Evolutionary conservation across 257 asterid species (phyloP).

Genomic region (Vinca minor): DNA sequence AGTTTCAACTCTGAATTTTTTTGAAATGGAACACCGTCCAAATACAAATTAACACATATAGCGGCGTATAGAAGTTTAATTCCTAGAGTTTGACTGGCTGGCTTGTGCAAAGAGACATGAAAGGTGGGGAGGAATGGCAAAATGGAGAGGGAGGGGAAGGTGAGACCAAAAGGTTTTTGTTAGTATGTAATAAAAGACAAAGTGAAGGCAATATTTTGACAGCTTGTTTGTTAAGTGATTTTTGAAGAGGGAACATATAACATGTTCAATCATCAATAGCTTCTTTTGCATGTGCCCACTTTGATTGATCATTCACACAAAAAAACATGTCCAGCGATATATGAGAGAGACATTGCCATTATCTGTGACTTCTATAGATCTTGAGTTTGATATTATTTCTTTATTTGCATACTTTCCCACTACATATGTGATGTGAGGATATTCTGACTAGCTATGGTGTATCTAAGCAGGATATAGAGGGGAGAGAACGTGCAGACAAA

Average conservation of each 20-base stretch:
- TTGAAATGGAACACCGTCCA: too few relatives aligned
- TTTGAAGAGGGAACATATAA: constrained; percentile 54
- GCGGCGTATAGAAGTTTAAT: too few relatives aligned
- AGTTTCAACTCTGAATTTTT: too few relatives aligned
- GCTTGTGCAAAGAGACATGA: constrained; percentile 27
- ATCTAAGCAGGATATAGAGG: too few relatives aligned
- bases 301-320: too few relatives aligned
- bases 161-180: constrained; percentile 1
- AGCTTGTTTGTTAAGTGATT: constrained; percentile 54
- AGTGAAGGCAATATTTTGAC: constrained; percentile 31
- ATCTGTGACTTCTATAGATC: background rate
- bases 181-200: constrained; percentile 22
- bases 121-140: constrained; percentile 17
- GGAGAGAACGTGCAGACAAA: too few relatives aligned
- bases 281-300: constrained; percentile 10
- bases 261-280: constrained; percentile 63
- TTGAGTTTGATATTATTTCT: background rate
- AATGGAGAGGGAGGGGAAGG: background rate
- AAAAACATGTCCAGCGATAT: too few relatives aligned
- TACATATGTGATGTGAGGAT: too few relatives aligned
- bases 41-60: too few relatives aligned
- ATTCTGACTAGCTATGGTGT: too few relatives aligned
- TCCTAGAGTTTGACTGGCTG: constrained; percentile 10
- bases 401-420: too few relatives aligned
- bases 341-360: too few relatives aligned